Evolutionary conservation across 2,329 filamentous ascomycete species (phyloP).

Genomic region (Exophiala aquamarina): DNA sequence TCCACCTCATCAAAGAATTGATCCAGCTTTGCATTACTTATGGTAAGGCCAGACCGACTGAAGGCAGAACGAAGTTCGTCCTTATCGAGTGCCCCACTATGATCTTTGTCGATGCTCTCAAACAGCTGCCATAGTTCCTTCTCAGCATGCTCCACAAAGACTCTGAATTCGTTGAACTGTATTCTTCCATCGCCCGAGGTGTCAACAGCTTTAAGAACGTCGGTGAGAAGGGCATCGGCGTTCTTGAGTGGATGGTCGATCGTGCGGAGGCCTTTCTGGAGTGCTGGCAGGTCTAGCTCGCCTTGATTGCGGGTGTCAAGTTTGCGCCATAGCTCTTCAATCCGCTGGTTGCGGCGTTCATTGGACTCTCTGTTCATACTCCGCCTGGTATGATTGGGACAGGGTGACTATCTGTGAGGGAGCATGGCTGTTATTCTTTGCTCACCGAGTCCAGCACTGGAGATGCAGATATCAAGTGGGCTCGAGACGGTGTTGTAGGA

Average conservation of each 20-base stretch:
- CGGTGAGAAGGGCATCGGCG: constrained; percentile 79
- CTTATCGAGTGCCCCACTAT: constrained; percentile 83
- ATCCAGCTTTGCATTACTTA: constrained; percentile 74
- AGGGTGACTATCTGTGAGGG: constrained; percentile 24
- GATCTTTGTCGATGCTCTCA: constrained; percentile 78
- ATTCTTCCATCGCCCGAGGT: constrained; percentile 86
- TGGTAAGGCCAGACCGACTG: constrained; percentile 70
- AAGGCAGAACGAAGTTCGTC: constrained; percentile 80
- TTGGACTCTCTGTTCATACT: constrained; percentile 74
- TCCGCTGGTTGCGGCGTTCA: constrained; percentile 75
- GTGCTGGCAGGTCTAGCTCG: constrained; percentile 77
- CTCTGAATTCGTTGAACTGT: constrained; percentile 87
- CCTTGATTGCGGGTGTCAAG: constrained; percentile 76
- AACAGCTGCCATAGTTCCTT: constrained; percentile 80
- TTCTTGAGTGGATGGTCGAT: constrained; percentile 96
- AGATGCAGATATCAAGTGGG: neutral
- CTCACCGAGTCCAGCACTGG: constrained; percentile 5
- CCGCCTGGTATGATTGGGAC: constrained; percentile 26
- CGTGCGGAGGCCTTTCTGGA: constrained; percentile 80
- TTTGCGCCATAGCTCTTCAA: constrained; percentile 79
- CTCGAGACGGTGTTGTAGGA: neutral
- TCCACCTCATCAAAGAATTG: constrained; percentile 91
- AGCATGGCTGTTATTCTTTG: constrained; percentile 19
- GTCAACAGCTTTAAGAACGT: constrained; percentile 80
- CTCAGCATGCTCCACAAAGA: constrained; percentile 85